These are phyloP conservation scores for Vigna radiata DNA, from an alignment of 306 rosid genomes.

Conservation along the genomic window DNA sequence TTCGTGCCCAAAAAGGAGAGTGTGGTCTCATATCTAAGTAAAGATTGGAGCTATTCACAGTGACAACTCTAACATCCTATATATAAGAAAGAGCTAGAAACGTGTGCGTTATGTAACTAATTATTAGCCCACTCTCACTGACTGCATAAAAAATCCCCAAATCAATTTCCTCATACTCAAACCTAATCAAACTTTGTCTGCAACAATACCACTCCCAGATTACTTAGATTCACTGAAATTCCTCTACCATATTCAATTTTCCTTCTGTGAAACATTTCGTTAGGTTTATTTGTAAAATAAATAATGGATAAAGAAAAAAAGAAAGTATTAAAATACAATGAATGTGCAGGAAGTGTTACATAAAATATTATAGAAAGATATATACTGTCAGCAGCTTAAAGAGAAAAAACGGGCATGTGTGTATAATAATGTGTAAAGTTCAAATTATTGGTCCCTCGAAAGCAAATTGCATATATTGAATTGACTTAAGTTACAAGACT, in stretches of 20 bases:
- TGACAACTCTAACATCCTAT: constrained; percentile 4
- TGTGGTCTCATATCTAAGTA: constrained; percentile 19
- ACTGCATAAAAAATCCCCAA: neutral
- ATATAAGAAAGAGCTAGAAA: neutral
- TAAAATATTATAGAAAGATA: neutral
- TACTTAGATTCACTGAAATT: too few species aligned
- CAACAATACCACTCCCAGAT: too few species aligned
- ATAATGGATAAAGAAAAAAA: neutral
- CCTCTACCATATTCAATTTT: too few species aligned
- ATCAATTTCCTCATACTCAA: neutral
- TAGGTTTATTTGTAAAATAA: too few species aligned
- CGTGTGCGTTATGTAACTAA: constrained; percentile 17
- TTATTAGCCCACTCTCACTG: neutral
- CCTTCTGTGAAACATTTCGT: too few species aligned
- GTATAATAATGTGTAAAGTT: neutral
- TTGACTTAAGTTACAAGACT: constrained; percentile 37
- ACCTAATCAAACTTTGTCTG: neutral
- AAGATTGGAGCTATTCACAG: neutral
- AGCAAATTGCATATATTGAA: constrained; percentile 28
- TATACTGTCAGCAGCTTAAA: neutral
- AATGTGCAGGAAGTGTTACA: neutral
- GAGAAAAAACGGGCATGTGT: neutral
- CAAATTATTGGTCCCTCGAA: constrained; percentile 36
- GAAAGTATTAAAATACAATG: neutral
- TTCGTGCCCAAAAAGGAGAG: neutral